Percentiles rank a stretch among this genome's conserved stretches.
Conservation (phyloP, 768 basidiomycete genomes). For the Pulveroboletus sp. region DNA sequence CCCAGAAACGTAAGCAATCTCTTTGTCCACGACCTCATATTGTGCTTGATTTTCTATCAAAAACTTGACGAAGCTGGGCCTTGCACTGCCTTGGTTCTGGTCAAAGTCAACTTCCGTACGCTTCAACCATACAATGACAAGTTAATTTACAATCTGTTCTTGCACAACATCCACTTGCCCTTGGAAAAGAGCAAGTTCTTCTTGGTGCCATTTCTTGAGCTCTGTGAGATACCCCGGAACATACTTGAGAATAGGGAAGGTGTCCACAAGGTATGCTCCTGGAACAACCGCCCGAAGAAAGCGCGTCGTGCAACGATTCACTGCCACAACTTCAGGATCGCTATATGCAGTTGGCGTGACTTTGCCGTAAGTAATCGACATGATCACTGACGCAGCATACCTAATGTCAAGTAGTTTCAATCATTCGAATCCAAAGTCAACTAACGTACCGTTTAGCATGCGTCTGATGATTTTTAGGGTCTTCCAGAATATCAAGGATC, state of each 20-base stretch:
- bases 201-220: constrained; percentile 48
- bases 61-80: constrained; percentile 34
- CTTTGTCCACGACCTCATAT: constrained; percentile 31
- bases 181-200: constrained; percentile 35
- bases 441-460: constrained; percentile 31
- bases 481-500: constrained; percentile 34
- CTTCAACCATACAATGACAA: too few relatives aligned
- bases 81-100: constrained; percentile 25
- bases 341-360: constrained; percentile 36
- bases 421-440: neutral
- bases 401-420: constrained; percentile 12
- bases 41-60: constrained; percentile 36
- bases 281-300: constrained; percentile 24
- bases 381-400: constrained; percentile 38
- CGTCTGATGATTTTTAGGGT: constrained; percentile 31
- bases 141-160: constrained; percentile 27
- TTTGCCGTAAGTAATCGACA: constrained; percentile 41
- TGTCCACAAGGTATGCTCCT: constrained; percentile 27
- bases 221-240: constrained; percentile 42
- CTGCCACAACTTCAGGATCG: too few relatives aligned
- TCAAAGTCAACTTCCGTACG: neutral
- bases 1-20: constrained; percentile 39
- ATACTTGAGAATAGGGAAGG: constrained; percentile 20
- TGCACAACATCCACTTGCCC: constrained; percentile 29
- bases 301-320: constrained; percentile 25